phyloP scores from a whole-genome alignment of 805 yeast genomes.

The Yamadazyma laniorum region DNA sequence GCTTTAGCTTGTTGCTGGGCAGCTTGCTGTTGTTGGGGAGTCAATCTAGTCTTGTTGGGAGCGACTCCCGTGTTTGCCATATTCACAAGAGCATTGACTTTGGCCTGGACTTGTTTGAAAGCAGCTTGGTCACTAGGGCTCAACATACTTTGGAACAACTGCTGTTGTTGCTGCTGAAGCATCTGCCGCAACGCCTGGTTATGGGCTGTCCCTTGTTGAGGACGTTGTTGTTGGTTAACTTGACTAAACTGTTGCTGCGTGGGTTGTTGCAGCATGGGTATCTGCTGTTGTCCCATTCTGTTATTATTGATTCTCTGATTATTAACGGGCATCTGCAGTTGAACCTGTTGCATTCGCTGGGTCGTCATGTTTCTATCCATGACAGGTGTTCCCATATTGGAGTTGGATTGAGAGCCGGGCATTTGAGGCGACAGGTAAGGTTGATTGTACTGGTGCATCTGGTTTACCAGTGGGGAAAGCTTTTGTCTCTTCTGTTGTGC shows the following conservation, averaged over 20 bases:
- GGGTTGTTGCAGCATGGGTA: conserved; percentile 4
- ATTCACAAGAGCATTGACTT: conserved; percentile 38
- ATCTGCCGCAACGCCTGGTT: conserved; percentile 16
- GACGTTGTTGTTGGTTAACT: background rate
- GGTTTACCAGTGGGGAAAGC: conserved; percentile 14
- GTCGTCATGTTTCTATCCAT: conserved; percentile 17
- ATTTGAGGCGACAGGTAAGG: conserved; percentile 14
- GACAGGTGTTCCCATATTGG: conserved; percentile 17
- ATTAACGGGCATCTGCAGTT: conserved; percentile 15
- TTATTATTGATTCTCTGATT: conserved; percentile 1
- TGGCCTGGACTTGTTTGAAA: conserved; percentile 39
- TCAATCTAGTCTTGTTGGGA: conserved; percentile 40
- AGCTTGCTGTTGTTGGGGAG: conserved; percentile 44
- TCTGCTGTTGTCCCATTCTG: background rate
- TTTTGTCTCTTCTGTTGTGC: conserved; percentile 13
- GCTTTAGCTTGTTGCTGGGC: conserved; percentile 42
- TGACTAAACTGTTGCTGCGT: conserved; percentile 7
- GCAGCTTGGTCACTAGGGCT: conserved; percentile 42
- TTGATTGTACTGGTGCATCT: conserved; percentile 14
- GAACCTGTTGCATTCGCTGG: conserved; percentile 17
- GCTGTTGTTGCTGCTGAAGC: conserved; percentile 43
- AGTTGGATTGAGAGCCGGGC: conserved; percentile 12
- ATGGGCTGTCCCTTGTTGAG: conserved; percentile 12
- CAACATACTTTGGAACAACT: conserved; percentile 41
- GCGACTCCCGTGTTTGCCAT: conserved; percentile 45